phyloP scores from a whole-genome alignment of 192 early-diverging fungal species.

The Rhizoclosmatium sp. region DNA sequence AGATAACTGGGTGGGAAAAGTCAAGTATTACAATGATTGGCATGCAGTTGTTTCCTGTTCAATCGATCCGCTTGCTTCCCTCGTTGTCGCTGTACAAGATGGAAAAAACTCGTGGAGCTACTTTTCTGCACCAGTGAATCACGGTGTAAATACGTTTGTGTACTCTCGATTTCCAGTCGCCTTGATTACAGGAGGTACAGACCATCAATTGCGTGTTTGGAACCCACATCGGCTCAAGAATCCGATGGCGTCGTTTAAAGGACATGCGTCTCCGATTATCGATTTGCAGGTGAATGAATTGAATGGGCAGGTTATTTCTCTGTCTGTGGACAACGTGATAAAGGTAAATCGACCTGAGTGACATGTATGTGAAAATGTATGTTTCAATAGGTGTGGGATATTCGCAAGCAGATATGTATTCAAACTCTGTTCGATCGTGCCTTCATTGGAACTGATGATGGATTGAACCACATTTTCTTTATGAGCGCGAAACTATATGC shows the following conservation, averaged over 20 bases:
- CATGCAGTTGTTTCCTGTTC: slow-evolving; percentile 56
- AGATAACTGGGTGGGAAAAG: slow-evolving; percentile 57
- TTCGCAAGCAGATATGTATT: slow-evolving; percentile 60
- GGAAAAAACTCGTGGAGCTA: slow-evolving; percentile 54
- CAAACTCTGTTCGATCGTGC: slow-evolving; percentile 50
- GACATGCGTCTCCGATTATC: slow-evolving; percentile 58
- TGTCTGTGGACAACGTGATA: slow-evolving; percentile 54
- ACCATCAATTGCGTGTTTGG: slow-evolving; percentile 60
- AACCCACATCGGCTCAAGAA: slow-evolving; percentile 58
- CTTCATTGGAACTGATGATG: slow-evolving; percentile 44
- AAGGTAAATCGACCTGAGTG: slow-evolving; percentile 43
- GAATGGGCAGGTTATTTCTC: slow-evolving; percentile 55
- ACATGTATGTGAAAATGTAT: not conserved
- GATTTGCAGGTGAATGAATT: slow-evolving; percentile 51
- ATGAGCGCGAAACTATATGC: slow-evolving; percentile 44
- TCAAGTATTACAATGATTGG: slow-evolving; percentile 59
- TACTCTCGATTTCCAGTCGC: slow-evolving; percentile 55
- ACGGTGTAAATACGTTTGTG: slow-evolving; percentile 59
- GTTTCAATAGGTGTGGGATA: slow-evolving; percentile 53
- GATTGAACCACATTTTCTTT: slow-evolving; percentile 50
- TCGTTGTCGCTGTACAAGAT: slow-evolving; percentile 55
- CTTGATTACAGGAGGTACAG: slow-evolving; percentile 62
- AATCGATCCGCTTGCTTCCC: slow-evolving; percentile 55
- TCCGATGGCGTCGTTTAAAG: slow-evolving; percentile 55
- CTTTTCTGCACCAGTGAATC: slow-evolving; percentile 45